These are phyloP conservation scores for Coemansia sp. DNA, from an alignment of 192 early-diverging fungal species.

Conservation along the genomic window DNA sequence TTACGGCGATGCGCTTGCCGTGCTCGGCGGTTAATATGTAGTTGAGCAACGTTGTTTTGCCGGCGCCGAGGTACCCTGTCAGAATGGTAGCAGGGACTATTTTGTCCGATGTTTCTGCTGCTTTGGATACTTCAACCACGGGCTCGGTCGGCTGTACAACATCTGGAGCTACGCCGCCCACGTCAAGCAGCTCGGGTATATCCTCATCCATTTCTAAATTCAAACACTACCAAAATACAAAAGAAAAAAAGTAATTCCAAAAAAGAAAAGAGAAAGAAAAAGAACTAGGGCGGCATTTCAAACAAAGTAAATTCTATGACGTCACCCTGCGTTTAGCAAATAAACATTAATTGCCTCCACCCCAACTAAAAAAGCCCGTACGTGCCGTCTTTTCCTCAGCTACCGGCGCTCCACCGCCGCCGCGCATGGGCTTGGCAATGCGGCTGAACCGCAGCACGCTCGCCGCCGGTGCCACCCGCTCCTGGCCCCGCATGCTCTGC, in stretches of 20 bases:
- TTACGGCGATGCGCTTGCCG: conserved; percentile 94
- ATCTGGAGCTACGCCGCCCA: conserved; percentile 4
- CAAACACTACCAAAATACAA: conserved; percentile 3
- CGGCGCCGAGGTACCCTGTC: conserved; percentile 76
- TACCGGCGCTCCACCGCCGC: conserved; percentile 61
- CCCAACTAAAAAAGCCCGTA: conserved; percentile 48
- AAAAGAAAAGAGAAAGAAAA: conserved; percentile 1
- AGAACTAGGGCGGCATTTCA: neutral
- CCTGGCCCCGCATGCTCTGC: conserved; percentile 47
- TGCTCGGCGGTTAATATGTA: conserved; percentile 81
- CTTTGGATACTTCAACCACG: neutral
- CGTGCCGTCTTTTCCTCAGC: conserved; percentile 35
- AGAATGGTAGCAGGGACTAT: conserved; percentile 55
- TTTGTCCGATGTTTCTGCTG: conserved; percentile 12
- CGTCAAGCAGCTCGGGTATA: conserved; percentile 38
- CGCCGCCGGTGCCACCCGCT: conserved; percentile 12
- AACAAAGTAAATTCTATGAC: too few relatives aligned
- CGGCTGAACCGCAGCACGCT: conserved; percentile 64
- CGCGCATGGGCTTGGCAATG: conserved; percentile 91
- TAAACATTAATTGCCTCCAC: neutral
- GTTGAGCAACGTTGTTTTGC: conserved; percentile 93
- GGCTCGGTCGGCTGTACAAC: neutral
- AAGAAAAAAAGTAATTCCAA: neutral
- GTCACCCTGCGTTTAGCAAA: too few relatives aligned
- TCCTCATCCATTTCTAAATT: conserved; percentile 30